Percentiles rank a stretch among this genome's conserved stretches.
These are phyloP conservation scores for Ciborinia camelliae DNA, from an alignment of 2,329 filamentous ascomycete genomes.

Conservation along the genomic window DNA sequence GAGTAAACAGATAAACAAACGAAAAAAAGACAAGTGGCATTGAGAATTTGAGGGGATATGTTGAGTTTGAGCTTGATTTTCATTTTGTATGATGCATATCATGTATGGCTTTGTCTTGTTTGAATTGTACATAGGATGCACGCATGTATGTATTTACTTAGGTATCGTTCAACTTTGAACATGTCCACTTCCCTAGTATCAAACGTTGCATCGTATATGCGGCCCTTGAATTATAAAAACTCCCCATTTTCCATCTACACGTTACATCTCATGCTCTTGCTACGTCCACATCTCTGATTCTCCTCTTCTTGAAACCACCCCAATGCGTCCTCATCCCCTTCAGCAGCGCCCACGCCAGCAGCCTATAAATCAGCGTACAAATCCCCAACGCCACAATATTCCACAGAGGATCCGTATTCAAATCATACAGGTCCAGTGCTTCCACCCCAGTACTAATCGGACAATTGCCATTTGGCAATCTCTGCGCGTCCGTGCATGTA, in stretches of 20 bases:
- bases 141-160: background rate
- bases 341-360: slow-evolving; percentile 59
- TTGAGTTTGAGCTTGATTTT: no score
- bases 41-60: no score
- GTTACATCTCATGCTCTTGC: background rate
- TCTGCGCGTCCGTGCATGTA: slow-evolving; percentile 59
- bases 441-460: slow-evolving; percentile 63
- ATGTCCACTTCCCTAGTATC: background rate
- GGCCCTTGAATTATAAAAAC: background rate
- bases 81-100: no score
- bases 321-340: slow-evolving; percentile 53
- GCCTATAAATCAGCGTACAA: slow-evolving; percentile 61
- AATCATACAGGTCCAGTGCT: slow-evolving; percentile 63
- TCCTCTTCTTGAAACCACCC: slow-evolving; percentile 29
- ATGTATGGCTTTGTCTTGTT: no score
- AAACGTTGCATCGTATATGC: background rate
- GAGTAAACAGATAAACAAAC: no score
- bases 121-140: no score
- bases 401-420: slow-evolving; percentile 58
- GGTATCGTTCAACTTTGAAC: background rate
- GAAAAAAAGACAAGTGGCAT: no score
- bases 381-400: slow-evolving; percentile 62
- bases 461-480: slow-evolving; percentile 57
- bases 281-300: background rate
- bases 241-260: background rate